Evolutionary conservation across 371 early-diverging fungal genomes (phyloP), one percentile per base, ranked within the genome.

Genomic region (Mortierella sp.): DNA sequence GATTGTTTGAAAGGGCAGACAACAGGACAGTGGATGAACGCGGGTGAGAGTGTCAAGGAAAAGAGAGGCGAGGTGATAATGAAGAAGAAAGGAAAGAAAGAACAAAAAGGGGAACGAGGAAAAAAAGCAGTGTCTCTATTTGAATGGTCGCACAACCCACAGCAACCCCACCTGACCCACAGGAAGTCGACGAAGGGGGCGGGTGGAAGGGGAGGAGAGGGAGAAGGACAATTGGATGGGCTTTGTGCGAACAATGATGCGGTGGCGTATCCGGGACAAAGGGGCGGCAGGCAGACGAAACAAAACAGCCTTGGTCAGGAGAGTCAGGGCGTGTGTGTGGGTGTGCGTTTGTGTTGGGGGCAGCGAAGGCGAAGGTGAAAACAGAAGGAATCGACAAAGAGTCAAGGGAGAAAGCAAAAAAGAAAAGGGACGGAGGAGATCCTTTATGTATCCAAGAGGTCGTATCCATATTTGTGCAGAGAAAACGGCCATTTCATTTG

Each of bases 211-310:
- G 5, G 9, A 13, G 13, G 26, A 54, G n/a, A 11, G 54, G n/a
- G 48, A 46, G 13, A 5, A 46, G 48, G 1, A 46, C 6, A 6
- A 6, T 40, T 53, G 54, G 5, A 16, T 59, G 59, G 59, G 59
- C 59, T 59, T 4, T 31, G 57, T 59, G 11, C 28, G 31, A 24
- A 53, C 10, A 16, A 59, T 59, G 59, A 59, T 59, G 59, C 59
- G 59, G 59, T 59, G 59, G 59, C 59, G 59, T 59, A 31, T 59
- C 57, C 57, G 57, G 57, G 11, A 28, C 57, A 57, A 24, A 24
- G 54, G n/a, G 10, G 13, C 13, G 28, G 28, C n/a, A 57, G 57
- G 19, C 28, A 61, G 31, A 74, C 13, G 44, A 59, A 64, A 31
- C 48, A 9, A 48, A 28, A 44, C 59, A 59, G 59, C 59, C 34